phyloP scores from a whole-genome alignment of 176 grass and related monocot species.

The Luzula sylvatica region DNA sequence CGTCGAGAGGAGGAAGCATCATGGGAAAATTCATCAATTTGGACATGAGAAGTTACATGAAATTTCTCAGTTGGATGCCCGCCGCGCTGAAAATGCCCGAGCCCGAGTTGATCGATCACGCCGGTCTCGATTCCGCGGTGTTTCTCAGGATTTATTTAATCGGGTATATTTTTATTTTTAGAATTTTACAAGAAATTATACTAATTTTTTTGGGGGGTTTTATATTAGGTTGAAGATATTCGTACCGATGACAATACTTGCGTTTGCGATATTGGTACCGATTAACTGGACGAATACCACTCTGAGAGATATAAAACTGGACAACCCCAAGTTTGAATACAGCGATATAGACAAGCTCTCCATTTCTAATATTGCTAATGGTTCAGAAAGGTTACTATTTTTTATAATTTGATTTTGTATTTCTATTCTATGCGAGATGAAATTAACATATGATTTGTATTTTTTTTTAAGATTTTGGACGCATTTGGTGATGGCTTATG shows the following conservation, averaged over 20 bases:
- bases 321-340: conserved; percentile 21
- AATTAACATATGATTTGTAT: conserved; percentile 11
- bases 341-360: conserved; percentile 84
- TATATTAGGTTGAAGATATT: conserved; percentile 89
- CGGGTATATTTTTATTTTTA: conserved; percentile 45
- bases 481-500: conserved; percentile 78
- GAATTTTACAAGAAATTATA: neutral
- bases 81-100: conserved; percentile 96
- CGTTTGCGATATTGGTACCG: conserved; percentile 73
- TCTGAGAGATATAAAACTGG: conserved; percentile 13
- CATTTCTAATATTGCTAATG: conserved; percentile 80
- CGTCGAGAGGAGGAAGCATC: conserved; percentile 46
- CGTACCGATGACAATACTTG: conserved; percentile 68
- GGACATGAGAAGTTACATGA: conserved; percentile 78
- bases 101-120: conserved; percentile 88
- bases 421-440: too few relatives aligned
- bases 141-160: conserved; percentile 92
- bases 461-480: conserved; percentile 58
- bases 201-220: conserved; percentile 4
- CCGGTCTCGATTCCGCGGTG: conserved; percentile 92
- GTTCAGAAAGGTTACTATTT: conserved; percentile 67
- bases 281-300: conserved; percentile 91
- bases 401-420: too few relatives aligned
- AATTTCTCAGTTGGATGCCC: conserved; percentile 86
- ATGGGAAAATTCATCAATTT: conserved; percentile 90